Evolutionary conservation across 164 flowering plant genomes (phyloP).

Genomic region (Nelumbo lutea): DNA sequence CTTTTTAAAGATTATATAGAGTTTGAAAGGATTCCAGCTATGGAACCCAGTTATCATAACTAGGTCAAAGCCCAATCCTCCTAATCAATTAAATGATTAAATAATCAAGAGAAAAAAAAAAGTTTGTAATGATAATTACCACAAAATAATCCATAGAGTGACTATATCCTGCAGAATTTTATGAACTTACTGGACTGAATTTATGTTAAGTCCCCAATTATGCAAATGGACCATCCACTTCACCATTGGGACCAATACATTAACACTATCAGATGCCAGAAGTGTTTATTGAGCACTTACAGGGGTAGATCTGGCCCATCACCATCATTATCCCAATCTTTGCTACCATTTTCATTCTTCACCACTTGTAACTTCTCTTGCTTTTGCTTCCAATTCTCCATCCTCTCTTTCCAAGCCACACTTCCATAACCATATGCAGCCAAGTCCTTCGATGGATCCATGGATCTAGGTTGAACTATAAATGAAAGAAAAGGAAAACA

Average conservation of each 20-base stretch:
- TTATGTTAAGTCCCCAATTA: background rate
- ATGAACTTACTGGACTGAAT: no score
- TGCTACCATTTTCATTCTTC: slow-evolving; percentile 42
- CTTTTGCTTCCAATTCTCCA: slow-evolving; percentile 13
- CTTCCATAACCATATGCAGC: slow-evolving; percentile 50
- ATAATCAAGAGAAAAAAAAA: background rate
- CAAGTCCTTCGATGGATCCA: no score
- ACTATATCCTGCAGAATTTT: background rate
- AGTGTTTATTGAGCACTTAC: slow-evolving; percentile 28
- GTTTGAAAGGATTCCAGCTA: background rate
- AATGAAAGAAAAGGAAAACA: slow-evolving; percentile 5
- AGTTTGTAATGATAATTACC: background rate
- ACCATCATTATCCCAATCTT: slow-evolving; percentile 43
- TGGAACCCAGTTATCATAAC: background rate
- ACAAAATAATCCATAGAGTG: background rate
- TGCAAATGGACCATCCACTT: slow-evolving; percentile 3
- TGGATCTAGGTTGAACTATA: slow-evolving; percentile 45
- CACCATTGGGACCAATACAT: background rate
- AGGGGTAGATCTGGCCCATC: slow-evolving; percentile 18
- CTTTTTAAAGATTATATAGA: background rate
- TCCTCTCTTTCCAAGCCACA: slow-evolving; percentile 10
- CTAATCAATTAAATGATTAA: background rate
- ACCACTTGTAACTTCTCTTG: slow-evolving; percentile 48
- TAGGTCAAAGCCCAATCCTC: background rate
- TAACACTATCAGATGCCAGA: background rate